Evolutionary conservation across 2,329 filamentous ascomycete species (phyloP).

Genomic region (Fusarium clavum): DNA sequence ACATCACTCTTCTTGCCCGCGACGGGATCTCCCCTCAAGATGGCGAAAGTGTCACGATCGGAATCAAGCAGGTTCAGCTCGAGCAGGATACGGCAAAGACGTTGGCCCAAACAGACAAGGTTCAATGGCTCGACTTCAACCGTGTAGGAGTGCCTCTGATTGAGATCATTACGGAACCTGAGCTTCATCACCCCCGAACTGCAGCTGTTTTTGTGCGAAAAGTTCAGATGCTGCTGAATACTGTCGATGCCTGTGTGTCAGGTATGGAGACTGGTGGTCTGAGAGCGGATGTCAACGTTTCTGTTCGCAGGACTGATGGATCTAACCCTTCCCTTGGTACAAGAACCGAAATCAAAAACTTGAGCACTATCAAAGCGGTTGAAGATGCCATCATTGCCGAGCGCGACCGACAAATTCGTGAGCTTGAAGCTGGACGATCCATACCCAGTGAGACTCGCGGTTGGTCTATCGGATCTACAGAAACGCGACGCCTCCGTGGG

Average conservation of each 20-base stretch:
- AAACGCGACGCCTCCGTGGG: conserved; percentile 83
- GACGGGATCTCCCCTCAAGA: conserved; percentile 85
- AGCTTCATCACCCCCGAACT: conserved; percentile 87
- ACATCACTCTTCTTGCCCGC: conserved; percentile 74
- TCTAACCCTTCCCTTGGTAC: conserved; percentile 71
- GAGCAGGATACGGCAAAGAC: conserved; percentile 99
- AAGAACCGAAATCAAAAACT: conserved; percentile 96
- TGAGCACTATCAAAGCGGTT: conserved; percentile 93
- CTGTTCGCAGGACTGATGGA: conserved; percentile 72
- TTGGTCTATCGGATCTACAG: conserved; percentile 86
- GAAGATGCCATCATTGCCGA: conserved; percentile 95
- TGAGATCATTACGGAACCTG: conserved; percentile 92
- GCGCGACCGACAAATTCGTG: conserved; percentile 84
- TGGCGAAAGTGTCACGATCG: conserved; percentile 75
- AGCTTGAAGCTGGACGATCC: conserved; percentile 79
- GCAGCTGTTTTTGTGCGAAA: conserved; percentile 91
- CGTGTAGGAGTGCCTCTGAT: conserved; percentile 90
- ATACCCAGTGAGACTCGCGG: conserved; percentile 91
- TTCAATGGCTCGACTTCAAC: conserved; percentile 91
- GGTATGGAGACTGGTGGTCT: conserved; percentile 95
- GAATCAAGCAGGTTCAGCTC: conserved; percentile 94
- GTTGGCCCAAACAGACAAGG: conserved; percentile 77
- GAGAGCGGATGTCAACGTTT: conserved; percentile 95
- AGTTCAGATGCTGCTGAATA: conserved; percentile 81
- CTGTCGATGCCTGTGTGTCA: conserved; percentile 85